Percentiles rank a stretch among this genome's conserved stretches.
These are phyloP conservation scores for Phyllostachys edulis DNA, from an alignment of 176 grass and related monocot species.

Conservation along the genomic window DNA sequence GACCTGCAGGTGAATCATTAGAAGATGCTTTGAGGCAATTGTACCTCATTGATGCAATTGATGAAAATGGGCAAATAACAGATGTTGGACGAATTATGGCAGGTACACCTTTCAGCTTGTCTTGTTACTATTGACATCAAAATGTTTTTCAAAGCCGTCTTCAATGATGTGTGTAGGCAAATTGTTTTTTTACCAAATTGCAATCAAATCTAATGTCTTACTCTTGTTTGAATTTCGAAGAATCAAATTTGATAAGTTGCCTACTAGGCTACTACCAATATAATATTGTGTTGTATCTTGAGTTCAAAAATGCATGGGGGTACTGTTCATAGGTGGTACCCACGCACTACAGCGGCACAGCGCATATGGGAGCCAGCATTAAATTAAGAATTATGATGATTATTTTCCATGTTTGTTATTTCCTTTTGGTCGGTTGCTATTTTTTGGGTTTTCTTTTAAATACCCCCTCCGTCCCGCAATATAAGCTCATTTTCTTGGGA, in stretches of 20 bases:
- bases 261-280: not conserved
- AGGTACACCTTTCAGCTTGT: constrained; percentile 43
- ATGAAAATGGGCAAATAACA: constrained; percentile 89
- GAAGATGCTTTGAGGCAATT: constrained; percentile 98
- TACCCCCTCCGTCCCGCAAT: no score
- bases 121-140: constrained; percentile 3
- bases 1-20: constrained; percentile 79
- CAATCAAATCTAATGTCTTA: not conserved
- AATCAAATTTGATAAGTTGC: not conserved
- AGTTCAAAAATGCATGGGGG: not conserved
- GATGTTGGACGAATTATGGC: constrained; percentile 75
- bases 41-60: constrained; percentile 95
- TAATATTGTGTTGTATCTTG: constrained; percentile 6
- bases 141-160: not conserved
- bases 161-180: not conserved
- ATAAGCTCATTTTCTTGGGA: no score
- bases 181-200: not conserved
- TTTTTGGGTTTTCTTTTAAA: no score
- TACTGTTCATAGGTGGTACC: not conserved
- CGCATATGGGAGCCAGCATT: no score
- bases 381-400: no score
- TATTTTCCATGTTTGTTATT: no score
- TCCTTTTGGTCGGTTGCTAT: no score
- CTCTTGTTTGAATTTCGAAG: not conserved
- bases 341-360: not conserved